These are phyloP conservation scores for Mucor saturninus DNA, from an alignment of 371 early-diverging fungal species.

Conservation along the genomic window DNA sequence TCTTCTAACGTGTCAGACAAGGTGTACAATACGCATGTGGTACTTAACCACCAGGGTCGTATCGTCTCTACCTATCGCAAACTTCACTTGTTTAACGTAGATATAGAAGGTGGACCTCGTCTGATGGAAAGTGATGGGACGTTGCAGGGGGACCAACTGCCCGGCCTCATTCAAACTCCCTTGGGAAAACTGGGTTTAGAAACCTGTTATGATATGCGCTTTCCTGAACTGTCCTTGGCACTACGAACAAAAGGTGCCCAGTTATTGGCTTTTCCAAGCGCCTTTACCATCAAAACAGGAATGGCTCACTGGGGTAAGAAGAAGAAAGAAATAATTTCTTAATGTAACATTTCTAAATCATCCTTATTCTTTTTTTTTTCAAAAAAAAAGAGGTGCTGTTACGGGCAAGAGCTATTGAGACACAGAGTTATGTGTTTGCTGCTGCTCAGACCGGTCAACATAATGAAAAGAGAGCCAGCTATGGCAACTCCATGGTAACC, in stretches of 20 bases:
- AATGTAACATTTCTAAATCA: neutral
- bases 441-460: slow-evolving; percentile 84
- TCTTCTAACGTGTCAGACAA: neutral
- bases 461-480: slow-evolving; percentile 72
- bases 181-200: slow-evolving; percentile 74
- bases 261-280: slow-evolving; percentile 83
- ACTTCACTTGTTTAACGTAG: slow-evolving; percentile 82
- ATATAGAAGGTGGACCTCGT: slow-evolving; percentile 63
- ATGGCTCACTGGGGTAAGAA: slow-evolving; percentile 82
- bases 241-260: slow-evolving; percentile 72
- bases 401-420: slow-evolving; percentile 87
- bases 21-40: slow-evolving; percentile 73
- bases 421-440: slow-evolving; percentile 73
- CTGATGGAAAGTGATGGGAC: slow-evolving; percentile 71
- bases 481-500: slow-evolving; percentile 81
- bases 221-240: slow-evolving; percentile 70
- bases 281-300: slow-evolving; percentile 85
- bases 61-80: slow-evolving; percentile 72
- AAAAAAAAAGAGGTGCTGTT: slow-evolving; percentile 63
- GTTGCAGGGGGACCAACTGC: slow-evolving; percentile 57
- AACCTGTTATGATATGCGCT: slow-evolving; percentile 86
- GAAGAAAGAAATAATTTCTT: neutral
- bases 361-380: neutral
- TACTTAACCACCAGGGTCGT: slow-evolving; percentile 66
- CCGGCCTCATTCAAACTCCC: slow-evolving; percentile 65